Evolutionary conservation across 2,329 filamentous ascomycete genomes (phyloP).

Genomic region (Clonostachys byssicola): DNA sequence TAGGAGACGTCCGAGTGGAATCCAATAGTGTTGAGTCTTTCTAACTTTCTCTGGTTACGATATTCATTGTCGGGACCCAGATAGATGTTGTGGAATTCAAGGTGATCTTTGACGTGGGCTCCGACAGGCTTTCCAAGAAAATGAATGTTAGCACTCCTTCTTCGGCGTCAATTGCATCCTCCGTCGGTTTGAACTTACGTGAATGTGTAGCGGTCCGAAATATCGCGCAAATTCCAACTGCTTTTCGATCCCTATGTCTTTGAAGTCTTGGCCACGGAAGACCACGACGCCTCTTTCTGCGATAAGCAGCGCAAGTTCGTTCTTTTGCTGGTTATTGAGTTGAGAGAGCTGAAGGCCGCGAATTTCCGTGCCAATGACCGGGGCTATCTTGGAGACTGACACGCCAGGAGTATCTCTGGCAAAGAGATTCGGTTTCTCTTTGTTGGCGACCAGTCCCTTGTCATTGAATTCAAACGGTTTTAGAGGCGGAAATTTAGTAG

Average conservation of each 20-base stretch:
- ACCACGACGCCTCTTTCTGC: conserved; percentile 31
- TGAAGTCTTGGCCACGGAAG: conserved; percentile 35
- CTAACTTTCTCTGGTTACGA: conserved; percentile 52
- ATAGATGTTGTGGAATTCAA: conserved; percentile 42
- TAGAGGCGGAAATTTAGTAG: conserved; percentile 11
- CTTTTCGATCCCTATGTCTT: conserved; percentile 48
- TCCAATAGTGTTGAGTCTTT: conserved; percentile 48
- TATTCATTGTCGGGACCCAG: conserved; percentile 48
- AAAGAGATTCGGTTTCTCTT: conserved; percentile 17
- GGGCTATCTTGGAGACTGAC: background rate
- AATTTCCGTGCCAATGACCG: conserved; percentile 57
- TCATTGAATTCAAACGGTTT: conserved; percentile 21
- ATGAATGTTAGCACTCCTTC: conserved; percentile 68
- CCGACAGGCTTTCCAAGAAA: conserved; percentile 54
- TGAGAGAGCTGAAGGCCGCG: conserved; percentile 60
- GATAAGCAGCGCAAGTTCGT: conserved; percentile 54
- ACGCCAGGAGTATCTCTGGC: conserved; percentile 1
- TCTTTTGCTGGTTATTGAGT: conserved; percentile 51
- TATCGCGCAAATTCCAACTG: conserved; percentile 59
- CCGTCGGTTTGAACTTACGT: conserved; percentile 62
- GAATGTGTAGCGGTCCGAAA: conserved; percentile 63
- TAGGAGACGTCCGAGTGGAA: conserved; percentile 73
- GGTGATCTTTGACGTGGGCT: conserved; percentile 42
- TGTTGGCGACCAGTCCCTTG: conserved; percentile 19
- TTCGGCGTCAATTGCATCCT: conserved; percentile 63